Evolutionary conservation across 805 yeast genomes (phyloP).

Genomic region (Kodamaea hsintzibuensis): DNA sequence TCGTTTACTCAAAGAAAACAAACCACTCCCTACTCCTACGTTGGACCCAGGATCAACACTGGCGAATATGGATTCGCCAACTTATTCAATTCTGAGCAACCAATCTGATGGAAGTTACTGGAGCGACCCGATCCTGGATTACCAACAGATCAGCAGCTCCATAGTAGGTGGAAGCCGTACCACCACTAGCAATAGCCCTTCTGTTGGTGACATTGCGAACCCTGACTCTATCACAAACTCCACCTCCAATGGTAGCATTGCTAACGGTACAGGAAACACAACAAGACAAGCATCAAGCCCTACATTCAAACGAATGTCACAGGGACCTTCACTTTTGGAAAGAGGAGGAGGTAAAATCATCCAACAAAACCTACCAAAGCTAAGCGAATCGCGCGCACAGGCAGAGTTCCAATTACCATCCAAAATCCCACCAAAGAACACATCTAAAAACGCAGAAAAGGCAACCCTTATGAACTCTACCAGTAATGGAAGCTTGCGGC

Average conservation of each 20-base stretch:
- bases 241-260: no score
- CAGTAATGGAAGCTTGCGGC: constrained; percentile 11
- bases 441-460: constrained; percentile 3
- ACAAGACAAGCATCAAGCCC: constrained; percentile 12
- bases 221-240: not conserved
- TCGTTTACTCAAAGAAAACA: constrained; percentile 60
- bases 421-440: constrained; percentile 10
- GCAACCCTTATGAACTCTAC: not conserved
- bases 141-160: constrained; percentile 5
- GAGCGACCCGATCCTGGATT: constrained; percentile 11
- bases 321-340: constrained; percentile 35
- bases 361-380: constrained; percentile 26
- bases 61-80: constrained; percentile 28
- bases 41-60: constrained; percentile 39
- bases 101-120: constrained; percentile 14
- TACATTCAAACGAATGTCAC: constrained; percentile 22
- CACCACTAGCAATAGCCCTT: not conserved
- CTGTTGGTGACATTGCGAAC: not conserved
- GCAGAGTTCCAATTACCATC: constrained; percentile 15
- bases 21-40: constrained; percentile 69
- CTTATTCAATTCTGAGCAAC: constrained; percentile 22
- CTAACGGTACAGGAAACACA: not conserved
- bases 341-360: constrained; percentile 45
- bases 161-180: not conserved
- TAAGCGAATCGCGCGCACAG: constrained; percentile 13